A percentile compares a stretch with the other conserved stretches of the same genome.
Conservation (phyloP, 2,329 filamentous ascomycete species). For the Fusarium sp. region DNA sequence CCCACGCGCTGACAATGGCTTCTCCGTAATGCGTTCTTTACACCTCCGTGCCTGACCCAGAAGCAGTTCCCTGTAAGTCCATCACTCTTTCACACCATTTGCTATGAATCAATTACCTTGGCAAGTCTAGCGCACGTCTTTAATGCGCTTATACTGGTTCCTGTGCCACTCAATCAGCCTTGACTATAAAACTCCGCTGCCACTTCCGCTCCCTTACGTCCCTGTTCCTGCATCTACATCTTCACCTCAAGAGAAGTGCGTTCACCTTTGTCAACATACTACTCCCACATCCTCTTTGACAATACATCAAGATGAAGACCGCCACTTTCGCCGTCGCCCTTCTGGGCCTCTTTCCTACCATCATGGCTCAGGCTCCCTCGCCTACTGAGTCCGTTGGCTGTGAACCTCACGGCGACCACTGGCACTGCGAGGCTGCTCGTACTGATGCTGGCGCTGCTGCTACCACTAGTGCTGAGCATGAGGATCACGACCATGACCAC, state of each 20-base stretch:
- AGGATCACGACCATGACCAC: constrained; percentile 1
- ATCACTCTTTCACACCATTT: not conserved
- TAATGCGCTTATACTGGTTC: not conserved
- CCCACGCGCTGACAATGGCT: constrained; percentile 16
- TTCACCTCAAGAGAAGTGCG: not conserved
- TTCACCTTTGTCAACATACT: not conserved
- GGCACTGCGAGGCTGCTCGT: constrained; percentile 43
- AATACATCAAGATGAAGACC: constrained; percentile 43
- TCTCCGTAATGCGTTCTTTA: constrained; percentile 3
- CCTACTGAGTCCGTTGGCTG: constrained; percentile 46
- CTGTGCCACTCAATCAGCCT: constrained; percentile 2
- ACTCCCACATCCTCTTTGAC: constrained; percentile 11
- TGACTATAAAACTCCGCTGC: constrained; percentile 22
- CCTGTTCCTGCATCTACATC: constrained; percentile 28
- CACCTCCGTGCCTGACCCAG: not conserved
- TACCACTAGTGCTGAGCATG: constrained; percentile 22
- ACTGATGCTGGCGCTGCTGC: constrained; percentile 25
- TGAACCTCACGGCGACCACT: constrained; percentile 43
- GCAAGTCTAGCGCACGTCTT: not conserved
- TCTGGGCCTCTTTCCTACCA: constrained; percentile 40
- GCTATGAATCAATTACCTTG: constrained; percentile 18
- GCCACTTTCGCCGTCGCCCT: constrained; percentile 40
- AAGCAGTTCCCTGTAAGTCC: constrained; percentile 10
- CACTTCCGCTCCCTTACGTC: constrained; percentile 1
- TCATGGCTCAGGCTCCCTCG: constrained; percentile 41